These are phyloP conservation scores for Microstroma glucosiphilum DNA, from an alignment of 1,284 basidiomycete species.

Conservation along the genomic window DNA sequence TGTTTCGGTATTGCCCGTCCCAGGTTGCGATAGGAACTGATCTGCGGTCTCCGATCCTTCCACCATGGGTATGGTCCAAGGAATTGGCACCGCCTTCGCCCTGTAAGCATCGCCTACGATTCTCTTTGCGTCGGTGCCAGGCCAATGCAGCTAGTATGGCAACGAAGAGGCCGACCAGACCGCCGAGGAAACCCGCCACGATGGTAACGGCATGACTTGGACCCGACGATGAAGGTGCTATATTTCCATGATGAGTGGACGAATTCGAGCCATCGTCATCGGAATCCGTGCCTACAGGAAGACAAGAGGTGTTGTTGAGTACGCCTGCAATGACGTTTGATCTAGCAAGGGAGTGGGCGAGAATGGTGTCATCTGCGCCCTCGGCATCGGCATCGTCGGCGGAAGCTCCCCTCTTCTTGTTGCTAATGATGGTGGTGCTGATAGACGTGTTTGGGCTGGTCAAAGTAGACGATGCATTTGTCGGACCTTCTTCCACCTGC, in stretches of 20 bases:
- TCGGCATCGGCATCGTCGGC: background rate
- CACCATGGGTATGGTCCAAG: background rate
- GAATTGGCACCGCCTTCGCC: background rate
- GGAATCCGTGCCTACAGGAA: background rate
- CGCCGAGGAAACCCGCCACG: background rate
- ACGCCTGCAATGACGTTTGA: background rate
- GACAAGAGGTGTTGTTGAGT: background rate
- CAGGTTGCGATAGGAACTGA: background rate
- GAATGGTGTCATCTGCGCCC: background rate
- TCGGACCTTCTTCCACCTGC: too few species aligned
- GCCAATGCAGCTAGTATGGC: background rate
- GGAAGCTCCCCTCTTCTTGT: background rate
- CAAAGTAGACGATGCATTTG: too few species aligned
- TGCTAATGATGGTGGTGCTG: background rate
- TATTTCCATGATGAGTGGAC: background rate
- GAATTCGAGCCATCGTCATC: background rate
- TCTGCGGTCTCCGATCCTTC: background rate
- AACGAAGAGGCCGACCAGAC: constrained; percentile 2
- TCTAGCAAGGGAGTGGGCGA: background rate
- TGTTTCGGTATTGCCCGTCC: constrained; percentile 1
- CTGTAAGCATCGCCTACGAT: background rate
- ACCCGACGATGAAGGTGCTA: background rate
- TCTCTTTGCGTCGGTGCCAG: background rate
- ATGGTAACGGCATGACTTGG: background rate
- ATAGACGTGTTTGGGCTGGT: too few species aligned